A percentile compares a stretch with the other conserved stretches of the same genome.
Evolutionary conservation across 2,329 filamentous ascomycete species (phyloP).

Genomic region (Alternaria sp.): DNA sequence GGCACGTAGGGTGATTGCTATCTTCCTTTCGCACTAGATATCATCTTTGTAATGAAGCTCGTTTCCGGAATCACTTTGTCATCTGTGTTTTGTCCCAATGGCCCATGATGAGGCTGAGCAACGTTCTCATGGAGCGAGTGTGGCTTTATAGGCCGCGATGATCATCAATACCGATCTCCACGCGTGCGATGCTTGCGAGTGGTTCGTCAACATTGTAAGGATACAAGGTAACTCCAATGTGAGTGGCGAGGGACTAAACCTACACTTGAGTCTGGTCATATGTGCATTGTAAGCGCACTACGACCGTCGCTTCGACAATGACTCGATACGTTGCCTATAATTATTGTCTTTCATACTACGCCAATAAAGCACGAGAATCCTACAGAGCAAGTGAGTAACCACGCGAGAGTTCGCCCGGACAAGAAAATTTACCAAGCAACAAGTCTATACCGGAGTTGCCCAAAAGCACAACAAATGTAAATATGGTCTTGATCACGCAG

Average conservation of each 20-base stretch:
- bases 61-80: not conserved
- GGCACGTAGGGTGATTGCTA: not conserved
- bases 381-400: not conserved
- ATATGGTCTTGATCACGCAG: conserved; percentile 8
- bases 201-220: not conserved
- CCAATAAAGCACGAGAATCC: not conserved
- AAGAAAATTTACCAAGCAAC: not conserved
- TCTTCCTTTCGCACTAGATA: not conserved
- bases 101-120: not conserved
- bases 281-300: not conserved
- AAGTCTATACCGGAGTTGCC: not conserved
- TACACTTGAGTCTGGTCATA: not conserved
- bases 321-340: not conserved
- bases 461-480: not conserved
- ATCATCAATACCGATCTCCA: not conserved
- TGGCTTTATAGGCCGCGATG: not conserved
- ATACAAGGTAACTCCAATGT: not conserved
- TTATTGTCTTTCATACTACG: not conserved
- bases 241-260: not conserved
- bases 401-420: not conserved
- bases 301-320: not conserved
- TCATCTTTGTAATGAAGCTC: not conserved
- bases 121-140: not conserved
- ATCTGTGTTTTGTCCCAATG: not conserved
- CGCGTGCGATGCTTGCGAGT: not conserved